phyloP scores from a whole-genome alignment of 1,139 yeast species.

The Magnusiomyces magnusii region DNA sequence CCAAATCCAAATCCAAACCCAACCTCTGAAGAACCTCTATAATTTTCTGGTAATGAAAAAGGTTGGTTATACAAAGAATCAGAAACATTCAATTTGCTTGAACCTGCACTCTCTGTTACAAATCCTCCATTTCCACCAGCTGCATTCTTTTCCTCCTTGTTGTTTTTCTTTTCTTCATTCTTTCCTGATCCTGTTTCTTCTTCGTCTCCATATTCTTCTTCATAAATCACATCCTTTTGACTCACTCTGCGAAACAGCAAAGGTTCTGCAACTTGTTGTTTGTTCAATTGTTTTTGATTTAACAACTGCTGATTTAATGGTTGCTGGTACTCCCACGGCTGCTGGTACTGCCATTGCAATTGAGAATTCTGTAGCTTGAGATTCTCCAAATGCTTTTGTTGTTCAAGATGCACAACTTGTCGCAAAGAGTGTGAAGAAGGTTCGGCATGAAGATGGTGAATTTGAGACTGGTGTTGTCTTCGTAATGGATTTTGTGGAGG shows the following conservation, averaged over 20 bases:
- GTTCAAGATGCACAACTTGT: not conserved
- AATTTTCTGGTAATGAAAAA: not conserved
- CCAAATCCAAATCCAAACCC: not conserved
- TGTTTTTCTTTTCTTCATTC: too few relatives aligned
- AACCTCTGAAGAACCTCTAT: not conserved
- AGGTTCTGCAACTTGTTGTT: not conserved
- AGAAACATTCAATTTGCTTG: not conserved
- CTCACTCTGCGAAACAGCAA: not conserved
- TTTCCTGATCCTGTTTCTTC: too few relatives aligned
- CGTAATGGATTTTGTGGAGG: not conserved
- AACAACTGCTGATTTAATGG: not conserved
- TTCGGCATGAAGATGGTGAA: not conserved
- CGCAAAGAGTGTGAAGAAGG: not conserved
- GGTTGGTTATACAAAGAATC: not conserved
- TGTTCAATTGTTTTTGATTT: too few relatives aligned
- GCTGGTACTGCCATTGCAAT: not conserved
- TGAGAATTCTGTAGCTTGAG: not conserved
- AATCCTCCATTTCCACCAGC: not conserved
- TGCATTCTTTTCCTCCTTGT: not conserved
- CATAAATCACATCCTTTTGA: not conserved
- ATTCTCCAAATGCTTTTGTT: not conserved
- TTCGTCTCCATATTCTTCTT: too few relatives aligned
- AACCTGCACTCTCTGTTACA: not conserved
- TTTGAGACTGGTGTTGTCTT: not conserved
- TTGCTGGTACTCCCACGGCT: not conserved